These are phyloP conservation scores for Lagenidium sp. DNA, from an alignment of 352 stramenopile genomes.

Conservation along the genomic window DNA sequence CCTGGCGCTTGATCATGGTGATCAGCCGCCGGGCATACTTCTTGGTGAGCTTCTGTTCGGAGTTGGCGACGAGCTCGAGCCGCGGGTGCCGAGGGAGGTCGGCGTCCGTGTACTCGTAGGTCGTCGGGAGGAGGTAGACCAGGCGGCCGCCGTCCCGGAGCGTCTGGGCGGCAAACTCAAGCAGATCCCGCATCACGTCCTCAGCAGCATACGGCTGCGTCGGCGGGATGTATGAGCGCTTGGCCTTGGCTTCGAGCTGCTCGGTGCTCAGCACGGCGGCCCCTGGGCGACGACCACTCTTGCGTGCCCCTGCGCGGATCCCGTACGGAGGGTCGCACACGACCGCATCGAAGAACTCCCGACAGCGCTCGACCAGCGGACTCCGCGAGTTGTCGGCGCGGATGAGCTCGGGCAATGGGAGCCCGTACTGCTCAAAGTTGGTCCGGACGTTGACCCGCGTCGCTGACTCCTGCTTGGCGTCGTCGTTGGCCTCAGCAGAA, in stretches of 20 bases:
- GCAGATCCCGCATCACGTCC: constrained; percentile 96
- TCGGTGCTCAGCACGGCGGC: constrained; percentile 18
- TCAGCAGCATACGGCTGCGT: constrained; percentile 94
- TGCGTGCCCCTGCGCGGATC: constrained; percentile 90
- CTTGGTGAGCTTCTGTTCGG: constrained; percentile 76
- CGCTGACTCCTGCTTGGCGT: neutral
- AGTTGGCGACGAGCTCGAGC: constrained; percentile 66
- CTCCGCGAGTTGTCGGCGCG: constrained; percentile 86
- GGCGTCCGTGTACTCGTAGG: constrained; percentile 70
- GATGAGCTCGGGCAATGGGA: constrained; percentile 92
- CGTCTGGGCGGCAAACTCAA: constrained; percentile 84
- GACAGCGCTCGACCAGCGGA: constrained; percentile 37
- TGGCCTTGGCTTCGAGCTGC: constrained; percentile 8
- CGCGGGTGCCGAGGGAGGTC: constrained; percentile 69
- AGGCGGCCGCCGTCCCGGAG: constrained; percentile 71
- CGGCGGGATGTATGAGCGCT: constrained; percentile 91
- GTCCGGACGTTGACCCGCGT: constrained; percentile 61
- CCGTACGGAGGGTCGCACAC: constrained; percentile 93
- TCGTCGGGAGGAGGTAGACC: constrained; percentile 83
- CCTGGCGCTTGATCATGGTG: constrained; percentile 72
- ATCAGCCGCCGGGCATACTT: constrained; percentile 81
- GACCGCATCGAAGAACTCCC: constrained; percentile 80
- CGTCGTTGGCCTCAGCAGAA: too few species aligned
- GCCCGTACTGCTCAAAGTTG: constrained; percentile 92
- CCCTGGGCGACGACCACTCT: constrained; percentile 68